Percentiles rank a stretch among this genome's conserved stretches.
phyloP scores from a whole-genome alignment of 2,329 filamentous ascomycete species.

The Plectosphaerella plurivora region DNA sequence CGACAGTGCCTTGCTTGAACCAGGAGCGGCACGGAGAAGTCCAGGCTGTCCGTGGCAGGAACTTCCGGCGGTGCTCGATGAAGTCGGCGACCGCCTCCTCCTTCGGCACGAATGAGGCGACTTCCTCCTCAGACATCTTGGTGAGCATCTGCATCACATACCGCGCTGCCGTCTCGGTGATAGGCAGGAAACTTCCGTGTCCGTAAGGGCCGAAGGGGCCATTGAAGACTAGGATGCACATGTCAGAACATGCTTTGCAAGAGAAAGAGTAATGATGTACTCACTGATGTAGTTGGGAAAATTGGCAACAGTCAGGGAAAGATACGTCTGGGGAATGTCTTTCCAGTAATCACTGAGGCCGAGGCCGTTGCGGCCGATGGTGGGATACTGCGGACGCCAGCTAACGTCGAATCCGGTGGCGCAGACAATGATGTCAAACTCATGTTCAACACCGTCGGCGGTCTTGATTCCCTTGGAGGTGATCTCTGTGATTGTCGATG shows the following conservation, averaged over 20 bases:
- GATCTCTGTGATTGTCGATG: slow-evolving; percentile 15
- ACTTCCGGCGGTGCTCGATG: slow-evolving; percentile 22
- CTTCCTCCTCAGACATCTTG: slow-evolving; percentile 19
- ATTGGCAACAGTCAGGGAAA: slow-evolving; percentile 15
- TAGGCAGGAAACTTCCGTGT: slow-evolving; percentile 18
- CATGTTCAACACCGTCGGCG: slow-evolving; percentile 17
- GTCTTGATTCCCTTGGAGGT: slow-evolving; percentile 22
- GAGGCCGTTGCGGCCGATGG: slow-evolving; percentile 13
- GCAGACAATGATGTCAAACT: slow-evolving; percentile 26
- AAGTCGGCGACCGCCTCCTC: slow-evolving; percentile 22
- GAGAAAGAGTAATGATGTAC: background rate
- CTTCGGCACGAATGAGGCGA: slow-evolving; percentile 16
- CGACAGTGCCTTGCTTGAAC: slow-evolving; percentile 20
- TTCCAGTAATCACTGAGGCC: slow-evolving; percentile 14
- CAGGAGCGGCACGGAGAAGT: slow-evolving; percentile 18
- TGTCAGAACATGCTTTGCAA: background rate
- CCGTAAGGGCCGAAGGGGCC: slow-evolving; percentile 19
- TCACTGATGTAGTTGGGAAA: slow-evolving; percentile 19
- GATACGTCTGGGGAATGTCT: slow-evolving; percentile 15
- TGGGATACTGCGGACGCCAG: slow-evolving; percentile 14
- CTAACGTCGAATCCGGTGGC: slow-evolving; percentile 27
- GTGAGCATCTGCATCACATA: slow-evolving; percentile 24
- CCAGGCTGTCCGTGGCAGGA: slow-evolving; percentile 19
- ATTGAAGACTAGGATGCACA: slow-evolving; percentile 15
- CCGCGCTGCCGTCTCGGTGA: slow-evolving; percentile 17